Percentiles rank a stretch among this genome's conserved stretches.
These are phyloP conservation scores for Jatropha curcas DNA, from an alignment of 345 rosid genomes.

Conservation along the genomic window DNA sequence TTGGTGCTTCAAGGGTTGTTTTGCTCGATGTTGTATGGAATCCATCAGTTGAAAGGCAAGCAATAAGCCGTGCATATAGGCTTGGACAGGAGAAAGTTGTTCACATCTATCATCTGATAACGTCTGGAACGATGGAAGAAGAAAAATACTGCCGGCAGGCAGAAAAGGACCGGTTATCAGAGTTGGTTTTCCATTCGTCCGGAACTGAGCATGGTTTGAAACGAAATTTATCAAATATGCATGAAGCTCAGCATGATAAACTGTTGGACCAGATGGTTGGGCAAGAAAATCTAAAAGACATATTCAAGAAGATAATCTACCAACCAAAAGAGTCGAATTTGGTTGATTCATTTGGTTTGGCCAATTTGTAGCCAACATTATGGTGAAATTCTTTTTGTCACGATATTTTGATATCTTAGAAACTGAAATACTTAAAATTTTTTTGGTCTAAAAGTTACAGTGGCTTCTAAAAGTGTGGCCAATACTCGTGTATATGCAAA, in stretches of 20 bases:
- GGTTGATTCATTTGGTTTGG: constrained; percentile 24
- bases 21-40: constrained; percentile 85
- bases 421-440: not conserved
- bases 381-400: not conserved
- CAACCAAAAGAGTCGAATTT: constrained; percentile 32
- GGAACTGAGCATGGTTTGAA: not conserved
- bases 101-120: constrained; percentile 62
- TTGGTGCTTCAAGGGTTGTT: constrained; percentile 85
- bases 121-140: constrained; percentile 51
- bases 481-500: not conserved
- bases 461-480: not conserved
- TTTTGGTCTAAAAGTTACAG: not conserved
- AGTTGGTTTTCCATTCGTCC: constrained; percentile 49
- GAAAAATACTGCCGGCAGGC: constrained; percentile 51
- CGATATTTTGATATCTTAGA: not conserved
- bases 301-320: constrained; percentile 33
- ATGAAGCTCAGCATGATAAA: constrained; percentile 25
- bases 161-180: constrained; percentile 49
- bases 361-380: not conserved
- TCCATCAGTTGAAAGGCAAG: constrained; percentile 82
- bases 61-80: constrained; percentile 75
- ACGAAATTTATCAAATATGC: not conserved
- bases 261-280: constrained; percentile 38
- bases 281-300: constrained; percentile 17
- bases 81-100: constrained; percentile 71